phyloP scores from a whole-genome alignment of 129 eudicot species.

The Flaveria trinervia region DNA sequence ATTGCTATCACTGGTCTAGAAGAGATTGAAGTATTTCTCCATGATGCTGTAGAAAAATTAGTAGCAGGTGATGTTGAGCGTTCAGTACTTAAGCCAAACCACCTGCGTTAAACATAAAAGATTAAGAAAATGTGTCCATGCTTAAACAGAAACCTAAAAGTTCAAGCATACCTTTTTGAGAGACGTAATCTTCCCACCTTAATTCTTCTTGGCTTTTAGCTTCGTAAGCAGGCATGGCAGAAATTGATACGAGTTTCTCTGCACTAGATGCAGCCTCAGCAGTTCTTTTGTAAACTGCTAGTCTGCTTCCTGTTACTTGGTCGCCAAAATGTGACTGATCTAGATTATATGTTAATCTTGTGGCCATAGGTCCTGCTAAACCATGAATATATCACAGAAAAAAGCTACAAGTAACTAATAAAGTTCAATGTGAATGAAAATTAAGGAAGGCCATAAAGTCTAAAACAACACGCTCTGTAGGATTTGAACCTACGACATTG shows the following conservation, averaged over 20 bases:
- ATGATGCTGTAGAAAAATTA: conserved; percentile 22
- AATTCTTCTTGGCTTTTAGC: conserved; percentile 60
- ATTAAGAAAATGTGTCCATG: neutral
- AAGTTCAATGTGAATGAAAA: neutral
- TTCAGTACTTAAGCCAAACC: conserved; percentile 5
- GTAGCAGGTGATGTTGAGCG: conserved; percentile 13
- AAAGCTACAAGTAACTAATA: neutral
- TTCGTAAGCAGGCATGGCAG: conserved; percentile 46
- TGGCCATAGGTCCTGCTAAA: conserved; percentile 29
- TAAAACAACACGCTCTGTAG: conserved; percentile 41
- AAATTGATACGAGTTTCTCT: conserved; percentile 43
- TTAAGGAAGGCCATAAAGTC: neutral
- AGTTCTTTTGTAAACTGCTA: conserved; percentile 34
- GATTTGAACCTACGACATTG: conserved; percentile 52
- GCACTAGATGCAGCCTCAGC: neutral
- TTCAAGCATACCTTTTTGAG: conserved; percentile 36
- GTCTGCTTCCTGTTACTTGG: conserved; percentile 9
- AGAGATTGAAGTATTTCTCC: conserved; percentile 9
- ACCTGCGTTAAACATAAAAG: conserved; percentile 21
- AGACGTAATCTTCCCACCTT: conserved; percentile 50
- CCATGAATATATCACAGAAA: neutral
- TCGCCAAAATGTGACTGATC: neutral
- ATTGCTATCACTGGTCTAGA: neutral
- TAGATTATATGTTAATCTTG: conserved; percentile 21
- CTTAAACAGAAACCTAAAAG: neutral